A percentile compares a stretch with the other conserved stretches of the same genome.
phyloP scores from a whole-genome alignment of 2,329 filamentous ascomycete genomes.

The Colletotrichum sojae region DNA sequence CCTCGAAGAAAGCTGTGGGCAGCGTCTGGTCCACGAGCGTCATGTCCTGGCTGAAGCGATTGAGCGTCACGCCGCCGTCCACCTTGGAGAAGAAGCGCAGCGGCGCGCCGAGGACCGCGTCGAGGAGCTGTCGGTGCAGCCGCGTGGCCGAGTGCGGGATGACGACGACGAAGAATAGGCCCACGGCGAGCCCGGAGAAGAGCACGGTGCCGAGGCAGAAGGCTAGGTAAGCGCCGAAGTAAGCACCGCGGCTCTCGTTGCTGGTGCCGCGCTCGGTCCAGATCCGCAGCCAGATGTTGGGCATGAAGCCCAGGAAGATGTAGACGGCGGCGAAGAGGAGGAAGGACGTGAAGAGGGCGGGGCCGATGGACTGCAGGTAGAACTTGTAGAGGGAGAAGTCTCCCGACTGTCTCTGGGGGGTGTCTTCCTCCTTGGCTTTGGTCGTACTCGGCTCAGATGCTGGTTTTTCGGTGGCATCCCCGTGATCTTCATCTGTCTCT shows the following conservation, averaged over 20 bases:
- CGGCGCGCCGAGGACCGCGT: constrained; percentile 23
- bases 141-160: constrained; percentile 18
- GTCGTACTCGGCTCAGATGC: not conserved
- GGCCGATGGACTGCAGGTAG: constrained; percentile 21
- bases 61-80: constrained; percentile 43
- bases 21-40: constrained; percentile 45
- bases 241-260: constrained; percentile 7
- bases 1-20: constrained; percentile 38
- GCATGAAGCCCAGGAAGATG: constrained; percentile 30
- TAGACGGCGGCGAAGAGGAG: constrained; percentile 23
- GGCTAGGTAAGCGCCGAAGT: constrained; percentile 16
- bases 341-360: constrained; percentile 28
- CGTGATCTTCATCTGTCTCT: too few relatives aligned
- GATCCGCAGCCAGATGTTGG: constrained; percentile 24
- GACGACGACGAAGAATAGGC: constrained; percentile 28
- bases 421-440: not conserved
- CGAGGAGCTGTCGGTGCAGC: constrained; percentile 26
- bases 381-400: constrained; percentile 30
- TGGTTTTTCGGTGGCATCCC: too few relatives aligned
- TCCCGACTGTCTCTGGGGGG: constrained; percentile 21
- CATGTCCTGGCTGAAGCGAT: constrained; percentile 48
- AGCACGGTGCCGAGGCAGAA: constrained; percentile 19
- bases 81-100: constrained; percentile 43
- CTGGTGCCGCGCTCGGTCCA: constrained; percentile 35
- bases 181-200: constrained; percentile 2